Conservation (phyloP, 108 stramenopile species). For the Pseudonitzschia delicatissima region DNA sequence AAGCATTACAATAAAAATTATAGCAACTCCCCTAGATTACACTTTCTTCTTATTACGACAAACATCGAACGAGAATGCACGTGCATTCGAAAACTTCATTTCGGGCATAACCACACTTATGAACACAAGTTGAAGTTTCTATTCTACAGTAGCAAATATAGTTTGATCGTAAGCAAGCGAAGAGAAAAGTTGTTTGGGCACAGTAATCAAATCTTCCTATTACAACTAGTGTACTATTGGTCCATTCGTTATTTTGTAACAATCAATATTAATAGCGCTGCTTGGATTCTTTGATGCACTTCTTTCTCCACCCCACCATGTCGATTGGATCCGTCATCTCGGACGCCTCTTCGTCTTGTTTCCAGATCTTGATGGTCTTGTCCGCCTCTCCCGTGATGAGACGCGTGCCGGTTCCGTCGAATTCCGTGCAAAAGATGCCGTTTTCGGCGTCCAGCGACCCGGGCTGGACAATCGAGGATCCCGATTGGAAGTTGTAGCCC, state of each 20-base stretch:
- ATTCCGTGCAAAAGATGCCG: conserved; percentile 88
- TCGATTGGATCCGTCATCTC: conserved; percentile 95
- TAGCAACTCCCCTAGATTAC: neutral
- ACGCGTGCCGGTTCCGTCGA: conserved; percentile 97
- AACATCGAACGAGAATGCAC: no score
- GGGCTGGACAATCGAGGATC: conserved; percentile 90
- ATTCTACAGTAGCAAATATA: no score
- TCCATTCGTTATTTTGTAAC: no score
- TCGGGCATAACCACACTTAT: no score
- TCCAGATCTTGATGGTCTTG: conserved; percentile 99
- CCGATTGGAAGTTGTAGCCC: conserved; percentile 93
- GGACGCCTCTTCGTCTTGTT: conserved; percentile 90
- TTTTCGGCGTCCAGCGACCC: conserved; percentile 98
- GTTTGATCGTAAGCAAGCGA: no score
- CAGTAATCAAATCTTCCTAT: no score
- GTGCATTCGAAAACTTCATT: no score
- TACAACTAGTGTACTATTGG: no score
- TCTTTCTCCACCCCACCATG: conserved; percentile 91
- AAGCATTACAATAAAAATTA: neutral
- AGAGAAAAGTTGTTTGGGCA: no score
- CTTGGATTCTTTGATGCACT: conserved; percentile 84
- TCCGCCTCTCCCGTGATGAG: conserved; percentile 98
- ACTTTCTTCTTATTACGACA: no score
- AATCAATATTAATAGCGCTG: conserved; percentile 72
- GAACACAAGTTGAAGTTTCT: no score